Evolutionary conservation across 1,284 basidiomycete genomes (phyloP), one percentile per base, ranked within the genome.

Genomic region (Fomitiporia mediterranea): DNA sequence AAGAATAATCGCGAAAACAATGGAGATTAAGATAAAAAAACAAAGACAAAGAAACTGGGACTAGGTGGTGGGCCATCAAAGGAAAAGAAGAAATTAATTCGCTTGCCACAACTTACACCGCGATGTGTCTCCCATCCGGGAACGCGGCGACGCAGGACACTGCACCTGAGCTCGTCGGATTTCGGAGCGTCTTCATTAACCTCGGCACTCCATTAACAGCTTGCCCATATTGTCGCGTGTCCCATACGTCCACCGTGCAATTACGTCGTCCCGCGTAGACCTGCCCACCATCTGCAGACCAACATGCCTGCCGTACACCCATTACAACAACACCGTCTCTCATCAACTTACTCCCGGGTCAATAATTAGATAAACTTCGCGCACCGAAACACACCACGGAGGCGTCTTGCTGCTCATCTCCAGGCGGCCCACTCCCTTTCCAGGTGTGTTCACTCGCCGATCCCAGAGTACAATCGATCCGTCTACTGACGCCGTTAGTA

Each of bases 401-500:
- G 94, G 93, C 8, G 92, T 93, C 69, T 89, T 91, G 60, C 92
- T 90, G 62, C 86, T 90, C 71, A 94, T 83, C 76, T 87, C 84
- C 43, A 98, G 71, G 56, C 93, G 77, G 21, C 93, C 92, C 0
- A 96, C 90, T 4, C 91, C 89, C 30, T 69, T 71, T 28, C 85
- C 83, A 28, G 78, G 72, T 1, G 77, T 73, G 46, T 83, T 76
- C 32, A 84, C 83, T 57, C 96, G 77, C 62, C 86, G 81, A 67
- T 99, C 96, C 86, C 94, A 96, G 5, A 99, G 69, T 35, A 95
- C 83, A 17, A 97, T 83, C 67, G 97, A 92, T 0, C 97, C 96
- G 63, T 98, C 94, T 61, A 98, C 88, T 6, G 87, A 88, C 25
- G 89, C 87, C 2, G 93, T 94, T 79, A 99, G 81, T 40, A 99